These are phyloP conservation scores for Plasmodium billcollinsi DNA, from an alignment of 169 alveolate genomes.

Conservation along the genomic window DNA sequence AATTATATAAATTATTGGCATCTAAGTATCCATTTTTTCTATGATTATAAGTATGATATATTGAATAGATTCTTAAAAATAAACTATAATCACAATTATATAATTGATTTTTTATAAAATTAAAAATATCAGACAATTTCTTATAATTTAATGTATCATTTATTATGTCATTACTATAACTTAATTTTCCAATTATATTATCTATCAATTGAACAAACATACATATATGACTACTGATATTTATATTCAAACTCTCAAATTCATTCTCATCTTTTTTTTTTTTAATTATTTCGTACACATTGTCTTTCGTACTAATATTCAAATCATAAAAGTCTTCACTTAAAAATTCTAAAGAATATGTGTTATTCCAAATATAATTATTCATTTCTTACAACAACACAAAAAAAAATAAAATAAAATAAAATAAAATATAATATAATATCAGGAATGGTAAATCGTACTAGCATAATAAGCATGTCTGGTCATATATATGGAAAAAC, in stretches of 20 bases:
- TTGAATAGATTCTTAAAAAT: conserved; percentile 65
- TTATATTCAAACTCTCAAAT: conserved; percentile 52
- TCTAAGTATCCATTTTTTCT: conserved; percentile 75
- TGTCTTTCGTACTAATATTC: conserved; percentile 71
- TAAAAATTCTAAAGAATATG: conserved; percentile 64
- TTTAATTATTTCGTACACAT: conserved; percentile 55
- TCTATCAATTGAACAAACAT: conserved; percentile 72
- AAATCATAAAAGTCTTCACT: conserved; percentile 71
- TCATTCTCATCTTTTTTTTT: conserved; percentile 64
- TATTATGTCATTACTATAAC: conserved; percentile 43
- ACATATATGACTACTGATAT: conserved; percentile 67
- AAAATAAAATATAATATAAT: neutral
- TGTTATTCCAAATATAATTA: conserved; percentile 65
- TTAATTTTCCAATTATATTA: conserved; percentile 39
- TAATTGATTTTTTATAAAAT: conserved; percentile 50
- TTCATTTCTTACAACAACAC: conserved; percentile 18
- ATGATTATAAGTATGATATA: conserved; percentile 71
- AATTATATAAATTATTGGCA: conserved; percentile 50
- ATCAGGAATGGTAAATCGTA: too few species aligned
- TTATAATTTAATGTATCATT: conserved; percentile 68
- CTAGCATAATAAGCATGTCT: too few species aligned
- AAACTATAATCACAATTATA: conserved; percentile 77
- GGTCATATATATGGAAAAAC: too few species aligned
- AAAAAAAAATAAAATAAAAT: neutral
- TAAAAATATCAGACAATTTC: conserved; percentile 39